Percentiles rank a stretch among this genome's conserved stretches.
Evolutionary conservation across 169 alveolate species (phyloP).

Genomic region (Plasmodium blacklocki): DNA sequence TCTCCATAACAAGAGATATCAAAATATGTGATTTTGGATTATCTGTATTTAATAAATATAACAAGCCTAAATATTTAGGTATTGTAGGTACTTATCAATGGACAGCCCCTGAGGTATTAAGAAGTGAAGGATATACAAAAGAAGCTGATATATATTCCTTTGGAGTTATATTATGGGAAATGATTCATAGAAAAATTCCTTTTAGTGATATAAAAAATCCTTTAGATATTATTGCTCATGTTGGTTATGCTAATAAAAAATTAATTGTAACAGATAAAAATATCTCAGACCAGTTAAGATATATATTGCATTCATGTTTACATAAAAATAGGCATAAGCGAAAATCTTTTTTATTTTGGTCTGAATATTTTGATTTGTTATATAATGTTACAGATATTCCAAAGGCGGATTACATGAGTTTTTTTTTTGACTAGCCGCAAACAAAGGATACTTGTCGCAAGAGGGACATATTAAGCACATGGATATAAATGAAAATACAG

Average conservation of each 20-base stretch:
- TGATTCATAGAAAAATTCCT: constrained; percentile 86
- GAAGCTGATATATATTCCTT: constrained; percentile 88
- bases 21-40: constrained; percentile 93
- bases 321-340: constrained; percentile 43
- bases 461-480: too few species aligned
- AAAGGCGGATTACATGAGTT: neutral
- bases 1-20: constrained; percentile 87
- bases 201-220: constrained; percentile 79
- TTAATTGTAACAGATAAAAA: constrained; percentile 18
- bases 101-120: constrained; percentile 89
- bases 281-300: constrained; percentile 16
- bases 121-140: constrained; percentile 86
- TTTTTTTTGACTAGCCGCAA: constrained; percentile 2
- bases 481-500: too few species aligned
- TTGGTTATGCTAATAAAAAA: constrained; percentile 76
- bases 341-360: constrained; percentile 72
- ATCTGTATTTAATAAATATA: constrained; percentile 77
- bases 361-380: constrained; percentile 46
- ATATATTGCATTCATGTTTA: constrained; percentile 37
- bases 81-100: constrained; percentile 87
- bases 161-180: constrained; percentile 89
- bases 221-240: constrained; percentile 78
- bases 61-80: constrained; percentile 79
- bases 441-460: too few species aligned
- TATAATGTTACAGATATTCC: neutral